Base-by-base conservation (phyloP, 192 early-diverging fungal species). In the Pilobolus umbonatus region DNA sequence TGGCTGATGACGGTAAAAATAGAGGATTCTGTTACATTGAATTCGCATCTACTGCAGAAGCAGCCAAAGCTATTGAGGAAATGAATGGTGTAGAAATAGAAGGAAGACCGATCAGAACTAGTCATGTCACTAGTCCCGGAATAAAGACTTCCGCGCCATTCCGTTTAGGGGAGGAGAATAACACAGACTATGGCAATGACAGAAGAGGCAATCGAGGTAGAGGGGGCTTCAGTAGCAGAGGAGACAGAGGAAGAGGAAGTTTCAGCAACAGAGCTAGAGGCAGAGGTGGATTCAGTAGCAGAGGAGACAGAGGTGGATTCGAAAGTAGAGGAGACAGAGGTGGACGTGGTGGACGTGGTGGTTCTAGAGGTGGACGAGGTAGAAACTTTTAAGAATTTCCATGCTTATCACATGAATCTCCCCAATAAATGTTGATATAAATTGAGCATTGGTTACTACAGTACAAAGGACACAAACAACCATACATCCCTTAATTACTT, bases 1-100 rank as follows among this genome's bases (percentile, higher is more conserved):
- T 82, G 25, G 84, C 88, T 71, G 90, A 90, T 31, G 77, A 81
- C 52, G 88, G 85, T 36, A 70, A 80, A 51, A 75, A 78, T 52
- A 89, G 88, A 74, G 91, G 89, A 7, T 92, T 92, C 68, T 93
- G 90, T 63, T 98, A 95, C 74, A 83, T 98, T 30, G 85, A 95
- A 65, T 98, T 94, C 64, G 74, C 75, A 19, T 55, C 77, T 54
- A 69, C 74, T 28, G 86, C 77, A 29, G 75, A 75, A 25, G 90
- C 88, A 61, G 76, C 89, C 65, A 77, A 77, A 59, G 90, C 90
- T 32, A 76, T 89, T 19, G 77, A 85, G 72, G 78, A 84, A 57
- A 79, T 89, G 79, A 90, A 95, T 68, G 87, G 86, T 57, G 57
- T 69, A 5, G 83, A 90, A 31, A 73, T 94, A 15, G 78, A 81